These are phyloP conservation scores for Candida corydali DNA, from an alignment of 805 yeast species.

Conservation along the genomic window DNA sequence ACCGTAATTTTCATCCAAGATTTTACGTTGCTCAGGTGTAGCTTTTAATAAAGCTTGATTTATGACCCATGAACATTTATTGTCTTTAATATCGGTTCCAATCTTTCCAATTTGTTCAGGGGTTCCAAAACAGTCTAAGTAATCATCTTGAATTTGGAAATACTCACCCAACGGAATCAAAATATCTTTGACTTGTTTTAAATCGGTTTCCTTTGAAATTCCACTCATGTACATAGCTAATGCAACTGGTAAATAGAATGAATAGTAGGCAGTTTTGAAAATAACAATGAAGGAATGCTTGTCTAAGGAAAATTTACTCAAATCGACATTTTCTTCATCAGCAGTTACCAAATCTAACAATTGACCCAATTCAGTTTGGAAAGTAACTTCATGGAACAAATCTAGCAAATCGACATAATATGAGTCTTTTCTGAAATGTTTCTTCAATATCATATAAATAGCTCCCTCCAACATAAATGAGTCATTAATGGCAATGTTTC, in stretches of 20 bases:
- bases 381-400: conserved; percentile 93
- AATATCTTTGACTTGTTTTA: conserved; percentile 83
- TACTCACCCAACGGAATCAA: conserved; percentile 95
- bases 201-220: conserved; percentile 60
- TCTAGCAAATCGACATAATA: conserved; percentile 90
- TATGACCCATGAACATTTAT: conserved; percentile 97
- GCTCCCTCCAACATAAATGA: conserved; percentile 96
- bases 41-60: conserved; percentile 85
- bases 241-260: conserved; percentile 96
- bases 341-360: conserved; percentile 93
- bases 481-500: conserved; percentile 94
- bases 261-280: conserved; percentile 95
- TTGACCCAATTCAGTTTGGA: conserved; percentile 97
- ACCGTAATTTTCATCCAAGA: conserved; percentile 89
- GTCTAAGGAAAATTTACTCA: conserved; percentile 76
- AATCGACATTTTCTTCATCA: conserved; percentile 91
- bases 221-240: conserved; percentile 95
- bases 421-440: conserved; percentile 74
- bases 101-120: conserved; percentile 97
- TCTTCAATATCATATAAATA: conserved; percentile 82
- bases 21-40: conserved; percentile 72
- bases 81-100: conserved; percentile 97
- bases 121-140: conserved; percentile 93
- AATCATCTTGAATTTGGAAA: conserved; percentile 98
- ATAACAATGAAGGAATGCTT: conserved; percentile 95